These are phyloP conservation scores for Trypanosomatidae sp. DNA, from an alignment of 208 protist genomes.

Conservation along the genomic window DNA sequence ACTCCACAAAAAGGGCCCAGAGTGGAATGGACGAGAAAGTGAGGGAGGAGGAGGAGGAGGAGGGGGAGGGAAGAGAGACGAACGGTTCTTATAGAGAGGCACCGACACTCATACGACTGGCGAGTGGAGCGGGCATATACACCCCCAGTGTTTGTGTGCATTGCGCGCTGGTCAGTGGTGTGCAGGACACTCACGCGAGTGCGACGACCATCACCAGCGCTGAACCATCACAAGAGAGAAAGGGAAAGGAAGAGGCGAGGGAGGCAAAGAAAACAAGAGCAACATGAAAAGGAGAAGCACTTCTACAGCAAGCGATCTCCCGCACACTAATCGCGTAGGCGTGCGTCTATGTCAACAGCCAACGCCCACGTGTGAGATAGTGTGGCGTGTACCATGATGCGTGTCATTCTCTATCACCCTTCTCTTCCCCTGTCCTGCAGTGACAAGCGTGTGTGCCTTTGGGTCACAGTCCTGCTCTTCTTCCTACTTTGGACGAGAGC, in stretches of 20 bases:
- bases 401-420: not conserved
- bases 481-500: not conserved
- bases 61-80: not conserved
- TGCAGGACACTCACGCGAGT: not conserved
- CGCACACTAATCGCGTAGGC: not conserved
- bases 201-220: not conserved
- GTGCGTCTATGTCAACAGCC: not conserved
- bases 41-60: not conserved
- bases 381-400: not conserved
- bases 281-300: not conserved
- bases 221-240: not conserved
- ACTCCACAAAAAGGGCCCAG: not conserved
- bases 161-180: not conserved
- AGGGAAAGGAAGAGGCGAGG: not conserved
- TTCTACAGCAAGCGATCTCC: not conserved
- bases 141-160: not conserved
- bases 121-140: not conserved
- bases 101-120: not conserved
- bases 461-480: not conserved
- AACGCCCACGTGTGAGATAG: not conserved
- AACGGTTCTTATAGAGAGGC: not conserved
- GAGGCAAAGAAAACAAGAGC: not conserved
- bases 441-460: not conserved
- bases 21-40: not conserved
- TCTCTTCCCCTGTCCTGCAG: not conserved